These are phyloP conservation scores for Physcomitrium patens DNA, from an alignment of 225 moss, liverwort and hornwort species.

Conservation along the genomic window DNA sequence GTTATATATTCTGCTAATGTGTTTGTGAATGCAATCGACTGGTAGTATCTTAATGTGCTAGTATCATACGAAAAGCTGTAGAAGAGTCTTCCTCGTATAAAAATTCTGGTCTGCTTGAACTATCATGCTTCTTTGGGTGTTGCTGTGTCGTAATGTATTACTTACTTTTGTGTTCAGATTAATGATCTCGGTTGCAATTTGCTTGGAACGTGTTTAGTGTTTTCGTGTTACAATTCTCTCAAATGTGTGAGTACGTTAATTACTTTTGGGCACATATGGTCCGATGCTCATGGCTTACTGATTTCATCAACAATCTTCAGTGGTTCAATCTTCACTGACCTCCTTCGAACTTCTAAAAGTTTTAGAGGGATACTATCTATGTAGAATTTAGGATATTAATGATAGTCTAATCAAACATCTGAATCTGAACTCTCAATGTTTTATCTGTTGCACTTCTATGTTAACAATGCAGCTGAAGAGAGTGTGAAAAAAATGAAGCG, in stretches of 20 bases:
- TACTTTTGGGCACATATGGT: constrained; percentile 13
- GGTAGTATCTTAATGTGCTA: constrained; percentile 8
- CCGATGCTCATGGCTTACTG: neutral
- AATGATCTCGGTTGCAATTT: constrained; percentile 16
- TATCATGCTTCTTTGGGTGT: constrained; percentile 10
- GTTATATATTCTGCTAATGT: constrained; percentile 3
- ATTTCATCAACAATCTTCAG: constrained; percentile 6
- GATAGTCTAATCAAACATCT: neutral
- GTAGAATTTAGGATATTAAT: constrained; percentile 19
- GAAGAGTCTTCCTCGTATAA: constrained; percentile 7
- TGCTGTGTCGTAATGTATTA: constrained; percentile 3
- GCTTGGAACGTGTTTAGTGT: constrained; percentile 20
- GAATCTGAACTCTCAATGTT: constrained; percentile 1
- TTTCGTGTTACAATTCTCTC: constrained; percentile 10
- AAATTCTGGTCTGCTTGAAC: neutral
- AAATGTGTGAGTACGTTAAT: constrained; percentile 12
- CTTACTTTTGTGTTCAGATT: constrained; percentile 25
- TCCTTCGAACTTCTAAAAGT: constrained; percentile 8
- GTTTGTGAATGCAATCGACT: constrained; percentile 5
- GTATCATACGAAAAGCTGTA: constrained; percentile 6
- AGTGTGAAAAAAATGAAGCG: constrained; percentile 40
- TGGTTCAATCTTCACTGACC: constrained; percentile 17
- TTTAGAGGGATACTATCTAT: constrained; percentile 13
- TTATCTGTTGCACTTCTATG: constrained; percentile 28
- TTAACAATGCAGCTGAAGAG: constrained; percentile 49